Conservation (phyloP, 2,329 filamentous ascomycete genomes). For the Remersonia thermophila region DNA sequence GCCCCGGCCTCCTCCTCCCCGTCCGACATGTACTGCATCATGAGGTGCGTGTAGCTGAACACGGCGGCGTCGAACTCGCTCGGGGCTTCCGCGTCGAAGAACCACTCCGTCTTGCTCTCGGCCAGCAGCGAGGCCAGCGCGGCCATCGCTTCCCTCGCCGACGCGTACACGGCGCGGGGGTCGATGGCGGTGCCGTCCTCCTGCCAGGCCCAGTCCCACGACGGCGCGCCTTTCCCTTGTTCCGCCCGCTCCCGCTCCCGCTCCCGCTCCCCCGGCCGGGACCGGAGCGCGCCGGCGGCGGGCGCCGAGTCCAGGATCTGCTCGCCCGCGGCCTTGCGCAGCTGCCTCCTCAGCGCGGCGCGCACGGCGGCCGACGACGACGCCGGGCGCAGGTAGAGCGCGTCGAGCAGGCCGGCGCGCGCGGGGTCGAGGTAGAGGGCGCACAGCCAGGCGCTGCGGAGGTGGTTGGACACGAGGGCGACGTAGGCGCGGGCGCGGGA, state of each 20-base stretch:
- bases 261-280: no score
- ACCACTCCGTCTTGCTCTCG: slow-evolving; percentile 27
- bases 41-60: slow-evolving; percentile 77
- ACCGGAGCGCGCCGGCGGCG: slow-evolving; percentile 18
- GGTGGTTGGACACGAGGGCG: slow-evolving; percentile 59
- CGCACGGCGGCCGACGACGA: slow-evolving; percentile 50
- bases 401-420: slow-evolving; percentile 56
- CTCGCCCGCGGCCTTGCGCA: slow-evolving; percentile 59
- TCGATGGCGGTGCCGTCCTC: slow-evolving; percentile 14
- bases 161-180: slow-evolving; percentile 27
- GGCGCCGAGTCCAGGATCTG: slow-evolving; percentile 51
- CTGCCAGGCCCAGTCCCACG: no score
- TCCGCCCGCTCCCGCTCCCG: no score
- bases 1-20: slow-evolving; percentile 15
- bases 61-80: slow-evolving; percentile 76
- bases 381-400: slow-evolving; percentile 58
- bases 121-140: slow-evolving; percentile 33
- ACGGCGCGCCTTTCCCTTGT: no score
- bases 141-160: slow-evolving; percentile 32
- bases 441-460: slow-evolving; percentile 84
- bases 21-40: slow-evolving; percentile 51
- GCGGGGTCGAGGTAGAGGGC: slow-evolving; percentile 62
- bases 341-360: slow-evolving; percentile 47
- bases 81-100: slow-evolving; percentile 41
- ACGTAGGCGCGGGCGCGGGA: slow-evolving; percentile 60